phyloP scores from a whole-genome alignment of 768 basidiomycete genomes.

The Russula dissimulans region DNA sequence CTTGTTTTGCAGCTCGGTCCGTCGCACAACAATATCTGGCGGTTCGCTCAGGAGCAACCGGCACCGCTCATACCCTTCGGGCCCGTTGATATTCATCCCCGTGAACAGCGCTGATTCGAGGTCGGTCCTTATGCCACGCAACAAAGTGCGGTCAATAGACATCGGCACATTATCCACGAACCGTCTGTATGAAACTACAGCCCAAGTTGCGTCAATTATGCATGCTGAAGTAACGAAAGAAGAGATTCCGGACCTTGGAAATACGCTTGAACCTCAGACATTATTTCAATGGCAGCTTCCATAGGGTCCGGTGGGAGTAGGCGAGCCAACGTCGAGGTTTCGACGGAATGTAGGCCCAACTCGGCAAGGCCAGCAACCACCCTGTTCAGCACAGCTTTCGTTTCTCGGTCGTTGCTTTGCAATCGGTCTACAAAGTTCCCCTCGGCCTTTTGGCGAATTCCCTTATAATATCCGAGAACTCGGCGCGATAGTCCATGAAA shows the following conservation, averaged over 20 bases:
- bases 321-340: slow-evolving; percentile 35
- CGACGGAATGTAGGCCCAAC: slow-evolving; percentile 32
- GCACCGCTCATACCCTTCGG: slow-evolving; percentile 37
- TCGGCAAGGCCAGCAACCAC: slow-evolving; percentile 30
- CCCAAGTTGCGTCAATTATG: neutral
- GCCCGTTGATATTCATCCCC: slow-evolving; percentile 40
- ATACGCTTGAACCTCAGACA: slow-evolving; percentile 65
- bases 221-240: neutral
- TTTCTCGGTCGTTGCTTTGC: neutral
- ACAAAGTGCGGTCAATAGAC: slow-evolving; percentile 45
- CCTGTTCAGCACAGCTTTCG: slow-evolving; percentile 5
- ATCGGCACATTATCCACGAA: slow-evolving; percentile 49
- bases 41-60: slow-evolving; percentile 42
- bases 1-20: slow-evolving; percentile 42
- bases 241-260: slow-evolving; percentile 48
- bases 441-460: slow-evolving; percentile 9
- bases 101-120: slow-evolving; percentile 35
- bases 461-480: slow-evolving; percentile 45
- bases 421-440: neutral
- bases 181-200: slow-evolving; percentile 46
- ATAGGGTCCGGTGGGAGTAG: slow-evolving; percentile 42
- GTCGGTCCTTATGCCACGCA: slow-evolving; percentile 36
- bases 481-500: slow-evolving; percentile 29
- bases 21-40: slow-evolving; percentile 30
- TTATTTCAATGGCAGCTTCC: slow-evolving; percentile 50